phyloP scores from a whole-genome alignment of 2,329 filamentous ascomycete species.

The Harringtonia aguacate region DNA sequence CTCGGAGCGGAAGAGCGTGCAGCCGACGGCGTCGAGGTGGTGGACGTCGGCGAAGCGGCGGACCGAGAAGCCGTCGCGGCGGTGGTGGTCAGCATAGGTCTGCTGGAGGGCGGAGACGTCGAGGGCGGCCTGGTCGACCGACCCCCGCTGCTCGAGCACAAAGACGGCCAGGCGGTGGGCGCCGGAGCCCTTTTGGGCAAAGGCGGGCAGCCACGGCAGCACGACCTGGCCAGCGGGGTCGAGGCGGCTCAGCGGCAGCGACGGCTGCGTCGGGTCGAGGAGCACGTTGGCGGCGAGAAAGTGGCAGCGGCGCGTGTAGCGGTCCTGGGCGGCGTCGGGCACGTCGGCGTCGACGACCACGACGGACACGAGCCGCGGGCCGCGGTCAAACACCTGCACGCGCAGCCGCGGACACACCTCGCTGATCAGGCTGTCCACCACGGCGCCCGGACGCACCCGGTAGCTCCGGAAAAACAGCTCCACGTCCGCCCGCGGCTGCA shows the following conservation, averaged over 20 bases:
- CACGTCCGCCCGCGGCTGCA: constrained; percentile 71
- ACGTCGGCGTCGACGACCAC: constrained; percentile 87
- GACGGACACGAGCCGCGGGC: constrained; percentile 72
- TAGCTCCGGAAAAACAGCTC: constrained; percentile 67
- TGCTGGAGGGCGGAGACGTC: no score
- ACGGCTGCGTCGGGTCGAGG: constrained; percentile 40
- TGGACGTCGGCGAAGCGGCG: constrained; percentile 65
- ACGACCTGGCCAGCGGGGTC: constrained; percentile 54
- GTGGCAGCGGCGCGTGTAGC: constrained; percentile 74
- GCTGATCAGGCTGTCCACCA: constrained; percentile 64
- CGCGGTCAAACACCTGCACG: constrained; percentile 76
- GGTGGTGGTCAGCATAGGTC: constrained; percentile 6
- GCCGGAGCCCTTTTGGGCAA: constrained; percentile 77
- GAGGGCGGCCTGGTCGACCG: constrained; percentile 49
- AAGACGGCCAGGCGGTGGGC: constrained; percentile 85
- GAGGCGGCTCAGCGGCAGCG: constrained; percentile 55
- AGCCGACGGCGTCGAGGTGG: constrained; percentile 62
- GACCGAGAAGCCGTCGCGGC: constrained; percentile 60
- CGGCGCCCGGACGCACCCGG: constrained; percentile 63
- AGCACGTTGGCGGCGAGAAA: constrained; percentile 65
- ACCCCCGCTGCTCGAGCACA: constrained; percentile 62
- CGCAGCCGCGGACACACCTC: constrained; percentile 64
- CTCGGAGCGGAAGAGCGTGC: constrained; percentile 74
- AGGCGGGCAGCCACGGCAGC: constrained; percentile 73
- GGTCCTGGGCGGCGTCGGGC: constrained; percentile 63